Evolutionary conservation across 148 eudicot genomes (phyloP).

Genomic region (Silene conica): DNA sequence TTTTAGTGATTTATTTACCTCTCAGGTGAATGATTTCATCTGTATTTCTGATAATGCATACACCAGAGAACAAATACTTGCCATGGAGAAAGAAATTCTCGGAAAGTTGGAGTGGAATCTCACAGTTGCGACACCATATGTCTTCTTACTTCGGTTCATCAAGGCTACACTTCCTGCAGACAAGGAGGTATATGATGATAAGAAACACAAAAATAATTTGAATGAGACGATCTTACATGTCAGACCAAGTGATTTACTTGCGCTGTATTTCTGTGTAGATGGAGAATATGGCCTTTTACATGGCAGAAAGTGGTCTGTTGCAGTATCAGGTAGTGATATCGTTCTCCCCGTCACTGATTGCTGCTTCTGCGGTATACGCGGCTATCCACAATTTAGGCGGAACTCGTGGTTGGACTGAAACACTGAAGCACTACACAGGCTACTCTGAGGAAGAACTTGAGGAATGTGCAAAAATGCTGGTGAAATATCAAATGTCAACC

Average conservation of each 20-base stretch:
- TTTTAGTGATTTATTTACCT: constrained; percentile 5
- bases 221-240: no score
- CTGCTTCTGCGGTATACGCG: constrained; percentile 70
- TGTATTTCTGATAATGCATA: constrained; percentile 67
- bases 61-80: constrained; percentile 49
- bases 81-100: constrained; percentile 75
- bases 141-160: constrained; percentile 68
- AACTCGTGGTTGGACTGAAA: constrained; percentile 60
- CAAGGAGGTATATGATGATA: constrained; percentile 50
- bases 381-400: constrained; percentile 51
- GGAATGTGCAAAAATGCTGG: constrained; percentile 61
- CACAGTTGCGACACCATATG: constrained; percentile 85
- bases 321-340: constrained; percentile 36
- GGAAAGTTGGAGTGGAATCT: constrained; percentile 69
- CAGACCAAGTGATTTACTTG: background rate
- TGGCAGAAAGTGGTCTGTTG: constrained; percentile 63
- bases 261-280: constrained; percentile 34
- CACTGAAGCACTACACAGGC: constrained; percentile 65
- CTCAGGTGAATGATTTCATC: constrained; percentile 66
- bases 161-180: constrained; percentile 65
- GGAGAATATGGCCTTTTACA: constrained; percentile 71
- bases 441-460: constrained; percentile 49
- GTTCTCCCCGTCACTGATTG: constrained; percentile 58
- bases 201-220: no score
- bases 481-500: constrained; percentile 32